Base-by-base conservation (phyloP, 371 early-diverging fungal genomes). In the Mucor piriformis region DNA sequence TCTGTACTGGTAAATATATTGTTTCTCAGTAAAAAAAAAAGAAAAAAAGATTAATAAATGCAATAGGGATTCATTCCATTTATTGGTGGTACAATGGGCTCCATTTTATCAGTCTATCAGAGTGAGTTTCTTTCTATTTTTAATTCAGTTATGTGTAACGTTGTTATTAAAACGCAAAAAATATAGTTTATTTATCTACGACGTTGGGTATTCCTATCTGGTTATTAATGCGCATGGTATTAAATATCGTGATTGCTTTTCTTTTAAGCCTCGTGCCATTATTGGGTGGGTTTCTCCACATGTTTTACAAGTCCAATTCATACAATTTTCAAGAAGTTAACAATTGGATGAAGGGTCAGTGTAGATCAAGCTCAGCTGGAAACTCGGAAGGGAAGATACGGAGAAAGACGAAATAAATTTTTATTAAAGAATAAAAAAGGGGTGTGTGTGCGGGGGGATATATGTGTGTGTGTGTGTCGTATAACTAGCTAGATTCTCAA, bases 181-280 rank as follows among this genome's bases (percentile, higher is more conserved):
- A 13, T 52, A 3, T 50, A 68, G 69, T 75, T 7, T 79, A 79
- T 57, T 50, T 79, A 10, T 73, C 74, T 2, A 64, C 70, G 1
- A 57, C 54, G 35, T 72, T 79, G 54, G 79, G 79, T 18, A 75
- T 79, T 27, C 76, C 79, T n/a, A 34, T 79, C 11, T 79, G 79
- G 76, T 44, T 79, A 11, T 56, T 79, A 10, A 32, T 72, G 12
- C 74, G 71, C 18, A 79, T 79, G 79, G 6, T 75, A 4, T 37
- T 72, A 16, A 71, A 75, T 51, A 62, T 79, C 6, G 42, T 59
- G 6, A 46, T 79, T 6, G 78, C 75, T 44, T 58, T 71, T 8
- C 4, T 71, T 8, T 63, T 79, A 42, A 71, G 76, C 4, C 35
- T 70, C 3, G 67, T 79, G 3, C 79, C 79, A 3, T 10, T 73